Conservation (phyloP, 106 monocot genomes). For the Dendrobium huoshanense region DNA sequence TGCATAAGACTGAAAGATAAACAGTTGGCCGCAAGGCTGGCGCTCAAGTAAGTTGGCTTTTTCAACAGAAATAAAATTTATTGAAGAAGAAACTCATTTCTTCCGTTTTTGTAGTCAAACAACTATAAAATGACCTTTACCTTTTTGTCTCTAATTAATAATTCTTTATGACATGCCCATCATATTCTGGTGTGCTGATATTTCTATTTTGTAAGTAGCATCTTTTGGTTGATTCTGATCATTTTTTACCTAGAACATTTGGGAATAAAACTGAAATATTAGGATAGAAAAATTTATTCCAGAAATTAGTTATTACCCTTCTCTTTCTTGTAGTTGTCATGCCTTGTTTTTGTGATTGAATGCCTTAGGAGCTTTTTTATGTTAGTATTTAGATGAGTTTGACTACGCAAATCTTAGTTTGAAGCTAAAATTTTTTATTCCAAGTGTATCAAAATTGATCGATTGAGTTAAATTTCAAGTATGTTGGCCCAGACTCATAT, state of each 20-base stretch:
- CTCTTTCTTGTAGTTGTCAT: neutral
- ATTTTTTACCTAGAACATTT: neutral
- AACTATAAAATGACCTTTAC: neutral
- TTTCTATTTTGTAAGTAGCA: neutral
- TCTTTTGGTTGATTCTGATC: neutral
- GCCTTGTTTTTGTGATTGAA: neutral
- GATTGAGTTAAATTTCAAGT: neutral
- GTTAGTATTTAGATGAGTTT: neutral
- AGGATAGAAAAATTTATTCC: neutral
- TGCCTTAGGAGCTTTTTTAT: neutral
- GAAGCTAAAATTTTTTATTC: neutral
- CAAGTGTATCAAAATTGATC: neutral
- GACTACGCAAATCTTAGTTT: neutral
- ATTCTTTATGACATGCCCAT: neutral
- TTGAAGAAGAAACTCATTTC: neutral
- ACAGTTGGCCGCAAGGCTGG: constrained; percentile 73
- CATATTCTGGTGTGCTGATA: neutral
- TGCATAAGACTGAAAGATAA: constrained; percentile 90
- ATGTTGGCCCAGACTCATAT: neutral
- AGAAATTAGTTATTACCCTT: neutral
- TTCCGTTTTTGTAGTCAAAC: neutral
- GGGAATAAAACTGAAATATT: neutral
- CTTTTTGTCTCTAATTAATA: neutral
- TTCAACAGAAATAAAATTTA: neutral
- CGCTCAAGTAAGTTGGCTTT: constrained; percentile 65